Evolutionary conservation across 169 alveolate species (phyloP), one percentile per base, ranked within the genome.

Genomic region (Eimeria acervulina): DNA sequence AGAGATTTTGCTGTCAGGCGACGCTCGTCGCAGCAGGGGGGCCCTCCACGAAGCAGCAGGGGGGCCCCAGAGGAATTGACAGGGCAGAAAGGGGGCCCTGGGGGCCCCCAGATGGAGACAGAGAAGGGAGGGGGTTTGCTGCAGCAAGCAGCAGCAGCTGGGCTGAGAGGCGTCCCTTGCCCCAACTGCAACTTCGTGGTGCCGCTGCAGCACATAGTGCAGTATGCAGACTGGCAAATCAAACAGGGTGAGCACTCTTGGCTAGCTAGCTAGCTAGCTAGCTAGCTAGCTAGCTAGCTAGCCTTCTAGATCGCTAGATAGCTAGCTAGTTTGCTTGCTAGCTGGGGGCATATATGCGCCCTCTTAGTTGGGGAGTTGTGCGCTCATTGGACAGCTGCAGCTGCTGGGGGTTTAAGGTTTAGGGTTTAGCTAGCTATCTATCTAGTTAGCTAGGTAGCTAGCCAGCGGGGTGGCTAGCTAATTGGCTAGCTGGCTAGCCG

Each of bases 91-190:
- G 44, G 84, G 44, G 55, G 55, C 55, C 55, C 55, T 12, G 19
- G 55, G 55, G 55, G 55, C 55, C 47, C 84, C n/a, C 84, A 42
- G 5, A 33, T 28, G 17, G 84, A 72, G 7, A 33, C 52, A n/a
- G 47, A 17, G 51, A 17, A 72, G 84, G 38, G 44, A 7, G 28
- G 84, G 84, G 38, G 84, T 5, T 17, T 72, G 47, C 84, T 72
- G 38, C 38, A 28, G 52, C 38, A 72, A 26, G 84, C 84, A 33
- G 84, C 84, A 33, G 44, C 38, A 72, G 84, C 84, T 5, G 84
- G 84, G 19, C 84, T 72, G 28, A 26, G 38, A 28, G 84, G 84
- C 38, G 84, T 72, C 47, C 84, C 84, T 38, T 72, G 84, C 84
- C 84, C 84, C 44, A 72, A 72, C 47, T 72, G 84, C 17, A 42